Conservation (phyloP, 495 filamentous ascomycete genomes). For the Haplographium delicatum region DNA sequence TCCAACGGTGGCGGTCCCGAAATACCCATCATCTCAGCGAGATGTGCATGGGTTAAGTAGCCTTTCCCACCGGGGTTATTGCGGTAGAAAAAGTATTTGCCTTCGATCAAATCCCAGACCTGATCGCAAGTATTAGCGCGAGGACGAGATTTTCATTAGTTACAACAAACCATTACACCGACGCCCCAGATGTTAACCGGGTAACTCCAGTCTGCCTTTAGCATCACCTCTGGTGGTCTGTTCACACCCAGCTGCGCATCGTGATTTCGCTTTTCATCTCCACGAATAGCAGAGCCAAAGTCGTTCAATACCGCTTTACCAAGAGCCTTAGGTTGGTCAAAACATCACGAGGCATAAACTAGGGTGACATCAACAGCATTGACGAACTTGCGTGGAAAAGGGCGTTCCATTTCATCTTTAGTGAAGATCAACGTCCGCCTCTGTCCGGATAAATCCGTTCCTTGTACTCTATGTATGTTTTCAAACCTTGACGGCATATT, state of each 20-base stretch:
- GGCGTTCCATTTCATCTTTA: no score
- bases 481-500: no score
- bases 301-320: slow-evolving; percentile 40
- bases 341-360: no score
- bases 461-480: no score
- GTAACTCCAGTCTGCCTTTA: slow-evolving; percentile 39
- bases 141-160: slow-evolving; percentile 20
- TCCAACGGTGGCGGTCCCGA: slow-evolving; percentile 42
- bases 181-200: slow-evolving; percentile 47
- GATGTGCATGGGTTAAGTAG: slow-evolving; percentile 39
- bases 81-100: slow-evolving; percentile 39
- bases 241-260: slow-evolving; percentile 34
- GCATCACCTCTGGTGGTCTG: slow-evolving; percentile 43
- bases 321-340: no score
- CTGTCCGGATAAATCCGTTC: no score
- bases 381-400: no score
- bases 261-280: slow-evolving; percentile 22
- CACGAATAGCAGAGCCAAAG: slow-evolving; percentile 39
- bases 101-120: slow-evolving; percentile 49
- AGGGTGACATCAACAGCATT: no score
- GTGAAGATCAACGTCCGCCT: no score
- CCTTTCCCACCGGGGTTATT: slow-evolving; percentile 36
- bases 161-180: slow-evolving; percentile 41
- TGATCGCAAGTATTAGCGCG: no score
- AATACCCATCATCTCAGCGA: slow-evolving; percentile 41